These are phyloP conservation scores for Phlyctochytrium planicorne DNA, from an alignment of 192 early-diverging fungal genomes.

Conservation along the genomic window DNA sequence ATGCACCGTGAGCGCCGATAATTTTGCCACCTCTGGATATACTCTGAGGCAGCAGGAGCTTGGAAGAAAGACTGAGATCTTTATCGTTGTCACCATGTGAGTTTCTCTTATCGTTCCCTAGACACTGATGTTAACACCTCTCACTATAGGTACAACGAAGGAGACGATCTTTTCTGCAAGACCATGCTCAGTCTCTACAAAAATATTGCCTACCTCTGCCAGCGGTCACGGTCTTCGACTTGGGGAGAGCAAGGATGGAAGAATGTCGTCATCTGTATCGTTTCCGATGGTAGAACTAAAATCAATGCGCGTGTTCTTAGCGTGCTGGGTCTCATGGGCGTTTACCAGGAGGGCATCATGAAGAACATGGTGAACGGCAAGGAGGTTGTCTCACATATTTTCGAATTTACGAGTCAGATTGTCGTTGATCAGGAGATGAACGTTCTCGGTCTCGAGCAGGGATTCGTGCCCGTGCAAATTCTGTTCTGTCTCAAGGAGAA, in stretches of 20 bases:
- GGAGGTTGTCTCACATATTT: constrained; percentile 77
- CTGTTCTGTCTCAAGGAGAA: constrained; percentile 91
- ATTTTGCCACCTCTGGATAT: constrained; percentile 65
- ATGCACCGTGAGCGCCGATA: constrained; percentile 80
- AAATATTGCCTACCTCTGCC: constrained; percentile 88
- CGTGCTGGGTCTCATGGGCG: constrained; percentile 72
- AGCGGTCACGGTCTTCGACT: constrained; percentile 64
- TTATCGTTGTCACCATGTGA: constrained; percentile 92
- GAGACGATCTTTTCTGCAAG: constrained; percentile 84
- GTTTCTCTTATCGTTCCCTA: constrained; percentile 44
- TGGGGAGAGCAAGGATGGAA: constrained; percentile 66
- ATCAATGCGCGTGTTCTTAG: constrained; percentile 66
- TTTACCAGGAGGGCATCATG: constrained; percentile 65
- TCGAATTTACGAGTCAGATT: constrained; percentile 82
- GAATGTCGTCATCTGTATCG: constrained; percentile 49
- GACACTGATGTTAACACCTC: constrained; percentile 35
- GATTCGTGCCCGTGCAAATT: constrained; percentile 56
- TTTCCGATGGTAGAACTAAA: constrained; percentile 76
- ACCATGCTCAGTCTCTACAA: constrained; percentile 80
- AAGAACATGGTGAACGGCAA: constrained; percentile 50
- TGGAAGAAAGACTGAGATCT: constrained; percentile 76
- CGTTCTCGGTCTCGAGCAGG: constrained; percentile 16
- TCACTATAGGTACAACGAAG: constrained; percentile 69
- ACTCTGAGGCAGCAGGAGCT: constrained; percentile 61
- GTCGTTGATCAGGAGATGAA: constrained; percentile 36